Conservation (phyloP, 148 eudicot species). For the Camellia japonica region DNA sequence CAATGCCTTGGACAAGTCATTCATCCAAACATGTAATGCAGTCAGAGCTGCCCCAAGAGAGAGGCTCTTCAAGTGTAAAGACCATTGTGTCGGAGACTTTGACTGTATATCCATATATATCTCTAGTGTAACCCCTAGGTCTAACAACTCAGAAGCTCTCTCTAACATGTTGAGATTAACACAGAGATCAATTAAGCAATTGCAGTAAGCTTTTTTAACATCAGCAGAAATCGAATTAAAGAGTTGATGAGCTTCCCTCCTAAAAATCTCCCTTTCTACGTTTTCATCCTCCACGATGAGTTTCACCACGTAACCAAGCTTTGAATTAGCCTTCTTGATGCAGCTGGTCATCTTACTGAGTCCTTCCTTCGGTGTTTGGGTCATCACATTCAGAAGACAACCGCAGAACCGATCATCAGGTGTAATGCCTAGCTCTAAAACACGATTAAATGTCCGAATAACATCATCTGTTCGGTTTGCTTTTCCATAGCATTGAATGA, state of each 20-base stretch:
- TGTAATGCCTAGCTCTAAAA: conserved; percentile 53
- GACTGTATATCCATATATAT: conserved; percentile 66
- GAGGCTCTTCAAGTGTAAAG: conserved; percentile 77
- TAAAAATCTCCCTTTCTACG: conserved; percentile 38
- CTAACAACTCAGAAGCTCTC: conserved; percentile 78
- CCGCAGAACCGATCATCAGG: conserved; percentile 82
- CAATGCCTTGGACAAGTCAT: conserved; percentile 65
- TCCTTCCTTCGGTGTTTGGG: conserved; percentile 61
- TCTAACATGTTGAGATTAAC: conserved; percentile 61
- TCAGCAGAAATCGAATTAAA: conserved; percentile 43
- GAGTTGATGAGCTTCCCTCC: conserved; percentile 48
- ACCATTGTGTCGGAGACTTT: conserved; percentile 65
- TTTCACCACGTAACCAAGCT: conserved; percentile 62
- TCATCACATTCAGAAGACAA: conserved; percentile 80
- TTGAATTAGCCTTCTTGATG: conserved; percentile 57
- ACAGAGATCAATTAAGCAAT: conserved; percentile 85
- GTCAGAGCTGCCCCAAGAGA: conserved; percentile 90
- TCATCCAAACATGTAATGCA: conserved; percentile 84
- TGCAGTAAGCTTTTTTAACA: conserved; percentile 63
- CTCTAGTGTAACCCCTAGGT: conserved; percentile 51
- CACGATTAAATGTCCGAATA: conserved; percentile 55
- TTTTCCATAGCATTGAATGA: conserved; percentile 90
- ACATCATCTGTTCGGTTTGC: conserved; percentile 70
- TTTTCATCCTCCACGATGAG: conserved; percentile 46
- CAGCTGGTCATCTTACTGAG: conserved; percentile 55